Percentiles rank a stretch among this genome's conserved stretches.
phyloP scores from a whole-genome alignment of 768 basidiomycete genomes.

The Mycena rebaudengoi region DNA sequence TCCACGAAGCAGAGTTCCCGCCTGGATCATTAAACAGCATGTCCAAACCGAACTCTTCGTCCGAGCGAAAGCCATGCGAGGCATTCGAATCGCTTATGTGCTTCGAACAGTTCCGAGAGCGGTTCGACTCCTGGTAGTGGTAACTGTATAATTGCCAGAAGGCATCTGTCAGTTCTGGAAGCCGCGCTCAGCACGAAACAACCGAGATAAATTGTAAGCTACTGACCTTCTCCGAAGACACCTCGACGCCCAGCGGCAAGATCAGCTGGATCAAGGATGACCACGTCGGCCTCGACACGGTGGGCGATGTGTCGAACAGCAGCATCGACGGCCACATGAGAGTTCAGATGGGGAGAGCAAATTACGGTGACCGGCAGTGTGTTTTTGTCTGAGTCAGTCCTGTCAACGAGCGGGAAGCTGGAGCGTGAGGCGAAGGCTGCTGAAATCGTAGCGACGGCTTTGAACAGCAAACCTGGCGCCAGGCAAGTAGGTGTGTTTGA shows the following conservation, averaged over 20 bases:
- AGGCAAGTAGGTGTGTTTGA: neutral
- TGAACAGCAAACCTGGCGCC: neutral
- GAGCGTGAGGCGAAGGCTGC: neutral
- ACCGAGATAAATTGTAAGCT: too few relatives aligned
- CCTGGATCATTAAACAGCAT: too few relatives aligned
- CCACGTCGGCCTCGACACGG: slow-evolving; percentile 63
- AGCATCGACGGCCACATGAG: slow-evolving; percentile 49
- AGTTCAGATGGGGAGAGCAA: neutral
- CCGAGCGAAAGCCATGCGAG: too few relatives aligned
- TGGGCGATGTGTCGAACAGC: slow-evolving; percentile 63
- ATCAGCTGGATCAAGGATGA: slow-evolving; percentile 65
- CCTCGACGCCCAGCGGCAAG: slow-evolving; percentile 68
- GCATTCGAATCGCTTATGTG: too few relatives aligned
- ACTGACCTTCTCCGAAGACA: slow-evolving; percentile 64
- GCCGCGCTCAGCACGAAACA: too few relatives aligned
- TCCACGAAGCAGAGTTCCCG: too few relatives aligned
- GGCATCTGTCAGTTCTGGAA: neutral
- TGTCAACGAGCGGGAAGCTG: neutral
- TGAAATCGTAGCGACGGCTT: neutral
- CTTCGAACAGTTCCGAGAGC: neutral
- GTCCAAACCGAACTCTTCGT: too few relatives aligned
- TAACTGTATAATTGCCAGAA: neutral
- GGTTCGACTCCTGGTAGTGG: neutral
- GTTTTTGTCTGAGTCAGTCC: too few relatives aligned
- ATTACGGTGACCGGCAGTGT: too few relatives aligned